These are phyloP conservation scores for Didymella pinodella DNA, from an alignment of 2,329 filamentous ascomycete genomes.

Conservation along the genomic window DNA sequence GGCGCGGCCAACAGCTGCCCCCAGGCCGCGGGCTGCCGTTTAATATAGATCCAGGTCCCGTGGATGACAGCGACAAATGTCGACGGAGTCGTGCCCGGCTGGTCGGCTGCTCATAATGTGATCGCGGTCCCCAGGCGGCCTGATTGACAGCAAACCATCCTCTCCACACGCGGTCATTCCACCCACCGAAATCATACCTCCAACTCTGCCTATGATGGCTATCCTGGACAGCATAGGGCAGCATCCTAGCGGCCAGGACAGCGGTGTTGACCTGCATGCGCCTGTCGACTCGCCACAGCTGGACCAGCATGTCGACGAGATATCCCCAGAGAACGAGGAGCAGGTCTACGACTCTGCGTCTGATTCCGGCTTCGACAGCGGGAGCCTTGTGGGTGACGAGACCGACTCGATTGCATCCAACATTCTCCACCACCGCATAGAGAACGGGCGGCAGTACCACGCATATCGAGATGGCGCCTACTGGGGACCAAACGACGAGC, in stretches of 20 bases:
- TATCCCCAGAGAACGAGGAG: constrained; percentile 8
- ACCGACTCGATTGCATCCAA: constrained; percentile 48
- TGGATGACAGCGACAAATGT: constrained; percentile 1
- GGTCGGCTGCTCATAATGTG: constrained; percentile 5
- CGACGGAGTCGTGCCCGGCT: constrained; percentile 6
- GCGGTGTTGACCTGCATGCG: constrained; percentile 16
- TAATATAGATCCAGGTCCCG: constrained; percentile 11
- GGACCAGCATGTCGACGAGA: constrained; percentile 4
- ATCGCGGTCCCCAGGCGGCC: not conserved
- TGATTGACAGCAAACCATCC: not conserved
- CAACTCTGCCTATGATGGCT: constrained; percentile 4
- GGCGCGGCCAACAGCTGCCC: constrained; percentile 19
- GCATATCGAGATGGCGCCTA: constrained; percentile 49
- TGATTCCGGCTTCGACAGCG: constrained; percentile 50
- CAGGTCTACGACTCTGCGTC: constrained; percentile 31
- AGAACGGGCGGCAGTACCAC: constrained; percentile 51
- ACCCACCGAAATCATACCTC: constrained; percentile 3
- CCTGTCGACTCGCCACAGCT: constrained; percentile 10
- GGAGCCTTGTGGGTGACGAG: constrained; percentile 46
- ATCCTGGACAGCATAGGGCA: not conserved
- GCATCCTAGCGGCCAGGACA: constrained; percentile 14
- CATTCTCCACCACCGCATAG: constrained; percentile 48
- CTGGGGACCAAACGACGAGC: constrained; percentile 56
- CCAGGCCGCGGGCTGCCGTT: constrained; percentile 3
- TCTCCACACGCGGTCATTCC: constrained; percentile 4